phyloP scores from a whole-genome alignment of 192 early-diverging fungal species.

The Podila epigama region DNA sequence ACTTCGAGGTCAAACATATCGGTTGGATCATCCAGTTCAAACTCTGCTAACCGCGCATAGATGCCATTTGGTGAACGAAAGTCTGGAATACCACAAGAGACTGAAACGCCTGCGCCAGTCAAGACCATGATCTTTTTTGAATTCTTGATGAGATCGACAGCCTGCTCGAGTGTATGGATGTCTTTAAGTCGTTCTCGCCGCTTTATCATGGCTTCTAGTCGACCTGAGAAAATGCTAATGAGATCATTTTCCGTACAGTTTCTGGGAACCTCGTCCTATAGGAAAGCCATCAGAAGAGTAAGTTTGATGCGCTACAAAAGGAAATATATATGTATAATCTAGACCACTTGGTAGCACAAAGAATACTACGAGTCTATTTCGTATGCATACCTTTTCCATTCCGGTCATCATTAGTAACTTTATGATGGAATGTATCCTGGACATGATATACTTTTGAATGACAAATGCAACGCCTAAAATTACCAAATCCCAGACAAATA shows the following conservation, averaged over 20 bases:
- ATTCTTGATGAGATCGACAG: slow-evolving; percentile 62
- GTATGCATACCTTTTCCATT: slow-evolving; percentile 3
- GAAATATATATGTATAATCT: neutral
- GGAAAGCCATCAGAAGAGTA: neutral
- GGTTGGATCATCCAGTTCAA: slow-evolving; percentile 92
- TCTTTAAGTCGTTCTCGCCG: slow-evolving; percentile 60
- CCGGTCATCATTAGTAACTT: slow-evolving; percentile 31
- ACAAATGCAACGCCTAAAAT: slow-evolving; percentile 26
- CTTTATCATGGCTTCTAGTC: slow-evolving; percentile 63
- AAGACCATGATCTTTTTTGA: slow-evolving; percentile 86
- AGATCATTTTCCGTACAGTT: slow-evolving; percentile 65
- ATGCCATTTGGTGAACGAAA: slow-evolving; percentile 95
- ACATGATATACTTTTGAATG: slow-evolving; percentile 25
- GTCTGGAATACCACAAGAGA: slow-evolving; percentile 97
- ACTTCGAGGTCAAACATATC: slow-evolving; percentile 96
- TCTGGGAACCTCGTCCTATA: slow-evolving; percentile 50
- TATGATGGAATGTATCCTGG: slow-evolving; percentile 16
- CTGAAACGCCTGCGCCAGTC: slow-evolving; percentile 91
- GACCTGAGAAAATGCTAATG: slow-evolving; percentile 62
- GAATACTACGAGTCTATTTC: neutral
- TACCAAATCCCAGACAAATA: no score
- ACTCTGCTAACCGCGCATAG: slow-evolving; percentile 87
- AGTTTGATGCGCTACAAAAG: neutral
- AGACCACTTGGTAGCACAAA: neutral
- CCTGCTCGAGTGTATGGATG: slow-evolving; percentile 72